Conservation (phyloP, 2,329 filamentous ascomycete genomes). For the Sclerotinia borealis region DNA sequence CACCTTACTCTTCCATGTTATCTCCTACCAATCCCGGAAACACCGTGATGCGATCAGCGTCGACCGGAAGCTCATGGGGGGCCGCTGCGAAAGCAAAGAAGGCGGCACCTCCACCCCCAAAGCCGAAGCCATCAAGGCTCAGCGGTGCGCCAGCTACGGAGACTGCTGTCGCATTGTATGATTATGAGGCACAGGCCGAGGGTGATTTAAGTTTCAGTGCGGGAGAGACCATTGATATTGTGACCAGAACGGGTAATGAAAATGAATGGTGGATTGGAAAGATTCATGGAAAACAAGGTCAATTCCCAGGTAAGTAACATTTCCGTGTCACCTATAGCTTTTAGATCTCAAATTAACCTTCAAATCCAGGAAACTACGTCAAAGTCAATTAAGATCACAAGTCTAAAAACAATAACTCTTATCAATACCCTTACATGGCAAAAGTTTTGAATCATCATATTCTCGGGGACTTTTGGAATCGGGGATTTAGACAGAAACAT, state of each 20-base stretch:
- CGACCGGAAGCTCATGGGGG: slow-evolving; percentile 37
- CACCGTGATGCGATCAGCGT: slow-evolving; percentile 36
- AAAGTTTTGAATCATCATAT: slow-evolving; percentile 5
- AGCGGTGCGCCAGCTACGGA: slow-evolving; percentile 61
- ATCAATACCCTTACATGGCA: slow-evolving; percentile 2
- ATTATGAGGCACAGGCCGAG: slow-evolving; percentile 92
- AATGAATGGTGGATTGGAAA: slow-evolving; percentile 98
- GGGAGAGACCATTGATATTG: slow-evolving; percentile 85
- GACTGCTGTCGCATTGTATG: slow-evolving; percentile 85
- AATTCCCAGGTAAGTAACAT: slow-evolving; percentile 84
- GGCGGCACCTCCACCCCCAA: slow-evolving; percentile 64
- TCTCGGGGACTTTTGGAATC: background rate
- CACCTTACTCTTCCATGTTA: slow-evolving; percentile 54
- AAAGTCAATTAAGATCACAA: slow-evolving; percentile 33
- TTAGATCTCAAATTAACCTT: slow-evolving; percentile 14
- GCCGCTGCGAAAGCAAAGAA: slow-evolving; percentile 61
- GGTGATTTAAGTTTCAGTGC: slow-evolving; percentile 87
- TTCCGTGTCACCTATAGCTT: background rate
- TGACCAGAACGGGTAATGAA: slow-evolving; percentile 74
- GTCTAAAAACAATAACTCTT: background rate
- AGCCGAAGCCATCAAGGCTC: slow-evolving; percentile 72
- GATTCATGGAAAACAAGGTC: slow-evolving; percentile 72
- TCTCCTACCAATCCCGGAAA: slow-evolving; percentile 23
- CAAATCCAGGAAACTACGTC: slow-evolving; percentile 44
- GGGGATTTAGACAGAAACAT: background rate